Evolutionary conservation across 179 eudicot genomes (phyloP).

Genomic region (Vitellaria paradoxa): DNA sequence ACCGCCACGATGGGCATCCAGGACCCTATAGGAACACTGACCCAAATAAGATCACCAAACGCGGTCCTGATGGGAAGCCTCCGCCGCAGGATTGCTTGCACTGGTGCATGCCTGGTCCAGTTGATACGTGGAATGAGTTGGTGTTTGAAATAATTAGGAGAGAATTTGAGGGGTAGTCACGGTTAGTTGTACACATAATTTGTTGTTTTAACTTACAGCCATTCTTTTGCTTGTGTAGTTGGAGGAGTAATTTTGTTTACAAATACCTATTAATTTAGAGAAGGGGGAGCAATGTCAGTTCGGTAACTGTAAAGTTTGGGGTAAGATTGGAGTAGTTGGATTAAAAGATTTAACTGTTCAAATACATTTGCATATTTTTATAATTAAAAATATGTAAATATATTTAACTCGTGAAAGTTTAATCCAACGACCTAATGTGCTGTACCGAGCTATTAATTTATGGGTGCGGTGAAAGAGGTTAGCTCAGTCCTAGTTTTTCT

Average conservation of each 20-base stretch:
- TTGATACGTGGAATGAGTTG: conserved; percentile 86
- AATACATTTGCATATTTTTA: no score
- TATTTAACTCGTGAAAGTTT: no score
- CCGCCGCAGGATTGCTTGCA: conserved; percentile 94
- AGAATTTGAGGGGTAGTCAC: conserved; percentile 39
- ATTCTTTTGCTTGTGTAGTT: not conserved
- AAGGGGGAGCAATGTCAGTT: no score
- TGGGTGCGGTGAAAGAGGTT: conserved; percentile 1
- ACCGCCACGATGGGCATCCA: conserved; percentile 93
- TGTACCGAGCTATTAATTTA: not conserved
- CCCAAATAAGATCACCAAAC: conserved; percentile 67
- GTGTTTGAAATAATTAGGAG: conserved; percentile 67
- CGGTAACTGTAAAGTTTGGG: no score
- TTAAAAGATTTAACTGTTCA: no score
- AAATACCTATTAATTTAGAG: not conserved
- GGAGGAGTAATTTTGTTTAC: not conserved
- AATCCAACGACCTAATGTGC: no score
- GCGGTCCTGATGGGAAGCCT: conserved; percentile 72
- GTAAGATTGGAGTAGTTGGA: no score
- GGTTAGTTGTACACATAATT: conserved; percentile 1
- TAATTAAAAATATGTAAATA: no score
- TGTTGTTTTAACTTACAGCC: not conserved
- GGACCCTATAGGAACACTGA: conserved; percentile 70
- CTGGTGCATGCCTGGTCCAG: conserved; percentile 97
- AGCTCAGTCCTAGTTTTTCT: conserved; percentile 6